A percentile compares a stretch with the other conserved stretches of the same genome.
Conservation (phyloP, 2,329 filamentous ascomycete species). For the Aspergillus carbonarius region DNA sequence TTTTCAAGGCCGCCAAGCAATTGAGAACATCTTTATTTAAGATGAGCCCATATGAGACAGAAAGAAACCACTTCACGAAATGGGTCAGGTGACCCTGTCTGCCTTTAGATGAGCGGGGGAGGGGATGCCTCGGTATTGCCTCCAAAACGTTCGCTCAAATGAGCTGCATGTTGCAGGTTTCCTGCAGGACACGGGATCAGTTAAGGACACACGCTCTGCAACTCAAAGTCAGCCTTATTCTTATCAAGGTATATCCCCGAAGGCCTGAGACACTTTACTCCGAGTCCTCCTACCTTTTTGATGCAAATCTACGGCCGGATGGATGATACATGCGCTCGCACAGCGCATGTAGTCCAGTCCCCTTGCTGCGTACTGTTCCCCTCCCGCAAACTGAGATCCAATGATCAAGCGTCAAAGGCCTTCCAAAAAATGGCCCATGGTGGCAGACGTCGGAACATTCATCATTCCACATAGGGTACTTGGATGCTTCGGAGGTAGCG, state of each 20-base stretch:
- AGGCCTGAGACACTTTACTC: not conserved
- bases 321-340: not conserved
- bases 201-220: not conserved
- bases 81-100: not conserved
- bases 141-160: not conserved
- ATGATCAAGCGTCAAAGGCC: not conserved
- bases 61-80: not conserved
- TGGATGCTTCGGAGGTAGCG: no score
- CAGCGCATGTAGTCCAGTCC: not conserved
- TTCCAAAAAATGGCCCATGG: no score
- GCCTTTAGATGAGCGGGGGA: not conserved
- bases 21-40: no score
- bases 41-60: no score
- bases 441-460: no score
- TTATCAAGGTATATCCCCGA: not conserved
- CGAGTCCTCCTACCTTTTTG: not conserved
- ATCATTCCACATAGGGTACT: no score
- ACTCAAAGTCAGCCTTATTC: not conserved
- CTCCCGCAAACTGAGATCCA: not conserved
- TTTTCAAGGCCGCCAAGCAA: not conserved
- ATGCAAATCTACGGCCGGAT: not conserved
- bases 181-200: not conserved
- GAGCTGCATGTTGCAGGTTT: not conserved
- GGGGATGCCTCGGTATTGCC: not conserved
- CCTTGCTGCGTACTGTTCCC: not conserved